Evolutionary conservation across 805 yeast genomes (phyloP).

Genomic region (Geotrichum ghanense): DNA sequence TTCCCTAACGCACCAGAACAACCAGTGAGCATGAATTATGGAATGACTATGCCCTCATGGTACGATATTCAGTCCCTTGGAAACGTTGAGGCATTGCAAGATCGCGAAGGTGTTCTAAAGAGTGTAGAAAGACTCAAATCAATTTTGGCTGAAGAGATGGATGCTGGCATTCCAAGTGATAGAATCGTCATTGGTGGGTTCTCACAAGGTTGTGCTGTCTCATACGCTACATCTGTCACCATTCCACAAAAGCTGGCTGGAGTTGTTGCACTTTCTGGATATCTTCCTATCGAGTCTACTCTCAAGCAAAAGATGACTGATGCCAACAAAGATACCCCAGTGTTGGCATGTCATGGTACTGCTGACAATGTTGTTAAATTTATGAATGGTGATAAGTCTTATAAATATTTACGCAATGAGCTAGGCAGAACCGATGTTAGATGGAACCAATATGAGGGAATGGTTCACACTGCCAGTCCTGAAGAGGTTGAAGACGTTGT

Average conservation of each 20-base stretch:
- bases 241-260: conserved; percentile 57
- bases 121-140: conserved; percentile 21
- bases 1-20: conserved; percentile 81
- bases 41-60: conserved; percentile 72
- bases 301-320: conserved; percentile 14
- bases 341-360: conserved; percentile 85
- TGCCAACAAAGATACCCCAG: conserved; percentile 54
- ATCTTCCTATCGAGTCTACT: conserved; percentile 30
- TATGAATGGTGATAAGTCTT: conserved; percentile 30
- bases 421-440: conserved; percentile 36
- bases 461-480: conserved; percentile 57
- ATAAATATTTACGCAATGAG: conserved; percentile 32
- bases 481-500: conserved; percentile 52
- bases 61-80: conserved; percentile 50
- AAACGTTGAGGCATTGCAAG: conserved; percentile 22
- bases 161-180: conserved; percentile 25
- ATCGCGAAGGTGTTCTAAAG: conserved; percentile 28
- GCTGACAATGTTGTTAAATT: conserved; percentile 53
- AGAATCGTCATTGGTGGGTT: conserved; percentile 89
- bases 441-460: conserved; percentile 44
- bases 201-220: conserved; percentile 83
- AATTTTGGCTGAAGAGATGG: conserved; percentile 24
- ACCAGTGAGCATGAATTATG: conserved; percentile 60
- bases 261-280: conserved; percentile 66
- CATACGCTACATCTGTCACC: conserved; percentile 31